phyloP scores from a whole-genome alignment of 257 asterid species.

The Rauvolfia tetraphylla region DNA sequence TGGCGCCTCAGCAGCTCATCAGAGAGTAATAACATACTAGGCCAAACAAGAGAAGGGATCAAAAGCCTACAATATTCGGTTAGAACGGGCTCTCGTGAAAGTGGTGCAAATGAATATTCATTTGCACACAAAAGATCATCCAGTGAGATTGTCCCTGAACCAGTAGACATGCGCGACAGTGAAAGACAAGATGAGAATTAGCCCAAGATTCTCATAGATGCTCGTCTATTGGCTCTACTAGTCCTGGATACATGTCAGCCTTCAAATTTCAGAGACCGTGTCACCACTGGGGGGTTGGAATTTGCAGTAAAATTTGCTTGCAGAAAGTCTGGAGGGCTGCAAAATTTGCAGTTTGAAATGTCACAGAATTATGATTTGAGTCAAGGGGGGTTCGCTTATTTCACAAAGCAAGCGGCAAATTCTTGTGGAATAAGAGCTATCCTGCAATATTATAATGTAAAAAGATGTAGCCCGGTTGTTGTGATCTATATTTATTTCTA shows the following conservation, averaged over 20 bases:
- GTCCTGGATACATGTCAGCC: too few species aligned
- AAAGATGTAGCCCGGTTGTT: background rate
- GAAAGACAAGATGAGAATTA: conserved; percentile 35
- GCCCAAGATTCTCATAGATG: background rate
- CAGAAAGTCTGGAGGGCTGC: too few species aligned
- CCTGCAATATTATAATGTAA: background rate
- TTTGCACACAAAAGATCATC: conserved; percentile 55
- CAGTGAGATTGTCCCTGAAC: conserved; percentile 62
- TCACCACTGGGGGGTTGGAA: too few species aligned
- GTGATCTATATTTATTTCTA: too few species aligned
- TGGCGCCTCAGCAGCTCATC: conserved; percentile 59
- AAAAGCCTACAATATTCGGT: conserved; percentile 43
- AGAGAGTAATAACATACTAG: conserved; percentile 30
- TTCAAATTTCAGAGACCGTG: too few species aligned
- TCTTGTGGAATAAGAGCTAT: background rate
- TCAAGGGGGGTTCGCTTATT: background rate
- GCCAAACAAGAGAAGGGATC: conserved; percentile 38
- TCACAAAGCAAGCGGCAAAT: background rate
- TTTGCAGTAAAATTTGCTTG: too few species aligned
- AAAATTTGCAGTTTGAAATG: too few species aligned
- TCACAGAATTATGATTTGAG: background rate
- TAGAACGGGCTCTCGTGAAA: conserved; percentile 52
- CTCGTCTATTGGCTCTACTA: background rate
- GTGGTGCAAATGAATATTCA: conserved; percentile 45
- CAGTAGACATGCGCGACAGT: conserved; percentile 39